Conservation (phyloP, 768 basidiomycete genomes). For the Boletus eberwhitei region DNA sequence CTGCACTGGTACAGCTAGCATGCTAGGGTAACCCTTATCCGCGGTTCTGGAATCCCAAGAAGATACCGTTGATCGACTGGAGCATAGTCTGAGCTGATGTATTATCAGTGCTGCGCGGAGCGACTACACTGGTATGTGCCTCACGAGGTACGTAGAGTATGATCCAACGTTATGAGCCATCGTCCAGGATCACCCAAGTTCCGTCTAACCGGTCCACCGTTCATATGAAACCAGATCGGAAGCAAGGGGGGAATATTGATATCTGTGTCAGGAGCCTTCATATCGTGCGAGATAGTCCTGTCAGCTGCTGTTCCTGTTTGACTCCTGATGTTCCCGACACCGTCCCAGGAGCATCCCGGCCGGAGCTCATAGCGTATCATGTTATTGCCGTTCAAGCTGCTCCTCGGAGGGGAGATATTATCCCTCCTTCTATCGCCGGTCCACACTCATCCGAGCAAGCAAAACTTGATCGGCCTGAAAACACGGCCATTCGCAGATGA, state of each 20-base stretch:
- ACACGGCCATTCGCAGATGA: background rate
- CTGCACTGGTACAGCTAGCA: background rate
- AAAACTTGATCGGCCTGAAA: background rate
- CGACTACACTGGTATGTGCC: background rate
- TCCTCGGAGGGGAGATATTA: background rate
- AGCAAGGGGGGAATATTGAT: too few relatives aligned
- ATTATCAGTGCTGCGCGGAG: background rate
- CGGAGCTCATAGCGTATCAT: background rate
- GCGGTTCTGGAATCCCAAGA: background rate
- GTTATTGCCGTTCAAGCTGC: background rate
- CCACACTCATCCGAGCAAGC: background rate
- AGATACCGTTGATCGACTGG: background rate
- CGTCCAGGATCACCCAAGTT: background rate
- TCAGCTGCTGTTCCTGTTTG: background rate
- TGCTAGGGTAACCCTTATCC: background rate
- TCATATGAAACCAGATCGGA: background rate
- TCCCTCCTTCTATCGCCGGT: background rate
- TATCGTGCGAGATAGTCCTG: background rate
- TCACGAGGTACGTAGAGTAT: background rate
- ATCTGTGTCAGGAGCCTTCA: background rate
- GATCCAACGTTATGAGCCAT: too few relatives aligned
- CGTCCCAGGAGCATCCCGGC: background rate
- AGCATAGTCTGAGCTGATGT: background rate
- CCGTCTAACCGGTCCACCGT: background rate
- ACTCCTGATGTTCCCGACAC: background rate